Evolutionary conservation across 805 yeast species (phyloP).

Genomic region (Myxozyma udenii): DNA sequence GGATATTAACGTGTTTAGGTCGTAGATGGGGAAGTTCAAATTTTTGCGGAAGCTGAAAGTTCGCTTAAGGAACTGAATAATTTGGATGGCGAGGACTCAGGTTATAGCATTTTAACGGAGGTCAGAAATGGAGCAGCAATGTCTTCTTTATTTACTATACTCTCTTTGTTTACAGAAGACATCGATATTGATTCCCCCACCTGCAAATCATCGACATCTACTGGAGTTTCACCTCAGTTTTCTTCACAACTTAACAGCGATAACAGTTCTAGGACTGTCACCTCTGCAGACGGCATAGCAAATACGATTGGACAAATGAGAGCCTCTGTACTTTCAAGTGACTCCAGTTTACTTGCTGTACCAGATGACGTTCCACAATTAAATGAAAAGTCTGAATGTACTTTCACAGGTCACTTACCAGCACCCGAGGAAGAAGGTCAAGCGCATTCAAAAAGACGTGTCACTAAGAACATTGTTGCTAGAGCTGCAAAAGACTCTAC

Average conservation of each 20-base stretch:
- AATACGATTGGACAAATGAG: no score
- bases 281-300: no score
- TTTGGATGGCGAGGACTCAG: constrained; percentile 9
- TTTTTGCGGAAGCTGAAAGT: constrained; percentile 59
- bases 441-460: neutral
- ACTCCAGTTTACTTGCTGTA: no score
- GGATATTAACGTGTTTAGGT: constrained; percentile 35
- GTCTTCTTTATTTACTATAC: constrained; percentile 74
- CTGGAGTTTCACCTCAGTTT: neutral
- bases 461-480: constrained; percentile 54
- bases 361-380: neutral
- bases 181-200: constrained; percentile 30
- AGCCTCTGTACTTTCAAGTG: no score
- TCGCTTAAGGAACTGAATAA: no score
- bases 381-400: neutral
- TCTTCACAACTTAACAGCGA: no score
- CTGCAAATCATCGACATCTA: neutral
- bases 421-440: neutral
- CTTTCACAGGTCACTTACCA: neutral
- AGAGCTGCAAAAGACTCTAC: constrained; percentile 74
- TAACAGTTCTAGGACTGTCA: no score
- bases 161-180: constrained; percentile 65
- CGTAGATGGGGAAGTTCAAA: constrained; percentile 84
- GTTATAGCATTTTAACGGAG: constrained; percentile 32
- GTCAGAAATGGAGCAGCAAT: constrained; percentile 54